Evolutionary conservation across 1,284 basidiomycete genomes (phyloP).

Genomic region (Megacollybia platyphylla): DNA sequence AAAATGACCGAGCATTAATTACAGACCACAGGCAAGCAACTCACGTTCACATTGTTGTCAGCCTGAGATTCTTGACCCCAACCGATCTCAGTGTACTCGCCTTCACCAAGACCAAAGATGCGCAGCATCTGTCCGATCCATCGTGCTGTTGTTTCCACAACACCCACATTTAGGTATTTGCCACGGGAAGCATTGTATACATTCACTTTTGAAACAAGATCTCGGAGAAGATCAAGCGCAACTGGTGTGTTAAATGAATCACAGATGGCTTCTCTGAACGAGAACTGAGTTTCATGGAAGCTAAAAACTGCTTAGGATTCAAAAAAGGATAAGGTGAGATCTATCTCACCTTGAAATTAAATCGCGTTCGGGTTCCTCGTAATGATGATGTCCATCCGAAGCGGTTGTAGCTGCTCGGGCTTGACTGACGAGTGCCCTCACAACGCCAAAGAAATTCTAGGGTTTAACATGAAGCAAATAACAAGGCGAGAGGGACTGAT

Average conservation of each 20-base stretch:
- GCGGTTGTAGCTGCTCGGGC: conserved; percentile 29
- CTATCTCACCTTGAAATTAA: conserved; percentile 44
- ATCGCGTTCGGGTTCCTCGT: conserved; percentile 52
- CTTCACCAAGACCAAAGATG: conserved; percentile 93
- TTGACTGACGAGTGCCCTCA: conserved; percentile 70
- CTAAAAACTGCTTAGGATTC: conserved; percentile 21
- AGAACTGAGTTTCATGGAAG: conserved; percentile 63
- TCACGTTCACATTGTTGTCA: conserved; percentile 12
- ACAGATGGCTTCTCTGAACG: conserved; percentile 85
- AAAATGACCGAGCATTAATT: conserved; percentile 6
- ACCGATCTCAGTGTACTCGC: conserved; percentile 49
- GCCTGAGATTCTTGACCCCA: conserved; percentile 53
- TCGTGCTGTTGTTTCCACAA: conserved; percentile 64
- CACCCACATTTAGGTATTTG: conserved; percentile 52
- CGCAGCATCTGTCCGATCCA: conserved; percentile 89
- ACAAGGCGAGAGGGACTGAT: neutral
- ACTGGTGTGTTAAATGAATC: conserved; percentile 96
- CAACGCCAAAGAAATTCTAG: conserved; percentile 90
- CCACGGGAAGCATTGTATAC: conserved; percentile 70
- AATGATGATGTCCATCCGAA: conserved; percentile 51
- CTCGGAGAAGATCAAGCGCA: conserved; percentile 69
- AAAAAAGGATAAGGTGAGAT: conserved; percentile 5
- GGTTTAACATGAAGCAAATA: neutral
- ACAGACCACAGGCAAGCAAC: conserved; percentile 5
- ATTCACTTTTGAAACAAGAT: conserved; percentile 83